Base-by-base conservation (phyloP, 768 basidiomycete genomes). In the Auricularia sp. region DNA sequence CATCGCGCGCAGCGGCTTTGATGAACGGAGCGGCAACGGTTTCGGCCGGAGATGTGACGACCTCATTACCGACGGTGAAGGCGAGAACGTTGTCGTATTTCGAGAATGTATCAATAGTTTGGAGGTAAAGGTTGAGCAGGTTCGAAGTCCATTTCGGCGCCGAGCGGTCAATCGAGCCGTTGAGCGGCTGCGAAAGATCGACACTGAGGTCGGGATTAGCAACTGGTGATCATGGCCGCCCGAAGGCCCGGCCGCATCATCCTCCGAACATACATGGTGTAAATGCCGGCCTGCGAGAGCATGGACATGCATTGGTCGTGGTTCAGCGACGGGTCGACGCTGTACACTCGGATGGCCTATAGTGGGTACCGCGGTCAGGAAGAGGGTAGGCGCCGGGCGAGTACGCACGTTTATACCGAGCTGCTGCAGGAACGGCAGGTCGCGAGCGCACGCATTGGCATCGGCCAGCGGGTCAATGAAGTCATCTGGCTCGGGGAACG, bases 1-100 rank as follows among this genome's bases (percentile, higher is more conserved):
- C 77, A 72, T 97, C 94, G 44, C 94, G 86, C 34, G 92, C 91
- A 29, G 94, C 94, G 44, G 93, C 93, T 74, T 94, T 95, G 71
- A 97, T 83, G 73, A 84, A 97, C 4, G 92, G 82, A 16, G 87
- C 84, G 10, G 87, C 84, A 36, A 76, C 77, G 16, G 90, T 90
- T 62, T 77, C 75, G 51, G 81, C 80, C 21, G 76, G 58, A 34
- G 51, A 75, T 21, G 66, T 63, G 66, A 83, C 76, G 34, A 84
- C 80, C 68, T 96, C 94, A 70, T 97, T 97, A 23, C 93, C 94
- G 65, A 97, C 81, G 71, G 95, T 96, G 77, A 81, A 95, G 11
- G 87, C 93, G 64, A 96, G 77, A 16, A 97, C 83, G 68, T 97
- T 97, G 79, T 91, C 85, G 70, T 96, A 97, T 73, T 90, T 85